phyloP scores from a whole-genome alignment of 176 grass and related monocot genomes.

The Aegilops bicornis region DNA sequence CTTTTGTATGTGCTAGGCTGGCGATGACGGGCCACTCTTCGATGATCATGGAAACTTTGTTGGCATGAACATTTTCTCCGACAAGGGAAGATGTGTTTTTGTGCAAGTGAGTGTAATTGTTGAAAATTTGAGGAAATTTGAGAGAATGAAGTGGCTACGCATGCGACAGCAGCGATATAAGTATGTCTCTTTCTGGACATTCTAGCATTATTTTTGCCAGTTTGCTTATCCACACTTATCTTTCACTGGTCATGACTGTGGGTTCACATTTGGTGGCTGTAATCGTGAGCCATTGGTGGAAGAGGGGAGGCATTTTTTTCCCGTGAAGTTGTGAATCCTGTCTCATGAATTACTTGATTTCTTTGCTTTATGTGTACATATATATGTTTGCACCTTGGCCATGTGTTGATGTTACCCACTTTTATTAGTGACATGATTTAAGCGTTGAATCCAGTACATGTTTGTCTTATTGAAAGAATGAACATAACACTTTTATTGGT shows the following conservation, averaged over 20 bases:
- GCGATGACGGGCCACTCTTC: background rate
- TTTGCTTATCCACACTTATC: background rate
- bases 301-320: background rate
- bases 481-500: background rate
- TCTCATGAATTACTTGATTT: background rate
- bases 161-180: background rate
- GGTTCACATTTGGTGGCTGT: background rate
- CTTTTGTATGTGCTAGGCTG: background rate
- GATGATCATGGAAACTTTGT: background rate
- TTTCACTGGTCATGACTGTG: background rate
- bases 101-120: background rate
- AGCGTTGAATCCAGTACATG: background rate
- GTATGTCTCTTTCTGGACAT: background rate
- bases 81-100: background rate
- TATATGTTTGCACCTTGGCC: background rate
- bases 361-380: background rate
- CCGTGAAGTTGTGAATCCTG: background rate
- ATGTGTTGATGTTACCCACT: background rate
- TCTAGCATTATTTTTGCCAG: background rate
- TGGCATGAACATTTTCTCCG: too few relatives aligned
- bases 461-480: background rate
- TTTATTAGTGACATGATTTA: background rate
- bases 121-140: background rate
- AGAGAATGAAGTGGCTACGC: background rate
- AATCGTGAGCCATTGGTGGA: background rate